Conservation (phyloP, 305 asterid genomes). For the Solanum hybrid region DNA sequence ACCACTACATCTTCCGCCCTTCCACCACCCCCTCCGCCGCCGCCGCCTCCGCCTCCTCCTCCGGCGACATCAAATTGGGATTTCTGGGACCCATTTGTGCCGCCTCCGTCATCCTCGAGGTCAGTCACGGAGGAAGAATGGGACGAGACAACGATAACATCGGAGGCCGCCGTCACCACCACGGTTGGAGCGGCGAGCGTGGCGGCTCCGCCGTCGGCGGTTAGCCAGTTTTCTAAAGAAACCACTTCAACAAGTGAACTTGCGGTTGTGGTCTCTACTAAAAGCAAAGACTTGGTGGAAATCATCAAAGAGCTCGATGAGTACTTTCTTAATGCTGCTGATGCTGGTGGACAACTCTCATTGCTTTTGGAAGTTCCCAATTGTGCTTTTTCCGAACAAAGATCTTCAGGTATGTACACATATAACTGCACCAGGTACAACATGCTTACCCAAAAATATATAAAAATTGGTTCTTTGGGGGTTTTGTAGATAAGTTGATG, state of each 20-base stretch:
- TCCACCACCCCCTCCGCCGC: conserved; percentile 48
- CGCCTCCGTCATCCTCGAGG: conserved; percentile 48
- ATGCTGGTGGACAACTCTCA: conserved; percentile 78
- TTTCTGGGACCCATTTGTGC: conserved; percentile 96
- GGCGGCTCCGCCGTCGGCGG: conserved; percentile 58
- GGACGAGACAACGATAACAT: conserved; percentile 51
- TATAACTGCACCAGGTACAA: not conserved
- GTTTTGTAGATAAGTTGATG: conserved; percentile 38
- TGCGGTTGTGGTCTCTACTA: conserved; percentile 78
- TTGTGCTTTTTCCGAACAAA: conserved; percentile 47
- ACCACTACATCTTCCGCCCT: conserved; percentile 49
- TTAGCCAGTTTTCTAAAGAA: conserved; percentile 29
- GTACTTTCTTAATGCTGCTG: conserved; percentile 77
- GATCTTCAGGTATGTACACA: conserved; percentile 40
- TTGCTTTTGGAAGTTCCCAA: conserved; percentile 67
- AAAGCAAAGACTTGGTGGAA: conserved; percentile 72
- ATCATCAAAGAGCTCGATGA: conserved; percentile 80
- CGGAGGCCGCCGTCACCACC: conserved; percentile 48
- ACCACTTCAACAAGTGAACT: conserved; percentile 57
- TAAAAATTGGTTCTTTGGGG: conserved; percentile 23
- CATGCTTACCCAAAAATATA: not conserved
- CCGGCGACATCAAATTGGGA: conserved; percentile 62
- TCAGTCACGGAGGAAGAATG: conserved; percentile 74
- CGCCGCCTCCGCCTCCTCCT: conserved; percentile 49
- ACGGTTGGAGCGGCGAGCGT: conserved; percentile 39